A percentile compares a stretch with the other conserved stretches of the same genome.
phyloP scores from a whole-genome alignment of 2,329 filamentous ascomycete genomes.

The Polychaeton citri region DNA sequence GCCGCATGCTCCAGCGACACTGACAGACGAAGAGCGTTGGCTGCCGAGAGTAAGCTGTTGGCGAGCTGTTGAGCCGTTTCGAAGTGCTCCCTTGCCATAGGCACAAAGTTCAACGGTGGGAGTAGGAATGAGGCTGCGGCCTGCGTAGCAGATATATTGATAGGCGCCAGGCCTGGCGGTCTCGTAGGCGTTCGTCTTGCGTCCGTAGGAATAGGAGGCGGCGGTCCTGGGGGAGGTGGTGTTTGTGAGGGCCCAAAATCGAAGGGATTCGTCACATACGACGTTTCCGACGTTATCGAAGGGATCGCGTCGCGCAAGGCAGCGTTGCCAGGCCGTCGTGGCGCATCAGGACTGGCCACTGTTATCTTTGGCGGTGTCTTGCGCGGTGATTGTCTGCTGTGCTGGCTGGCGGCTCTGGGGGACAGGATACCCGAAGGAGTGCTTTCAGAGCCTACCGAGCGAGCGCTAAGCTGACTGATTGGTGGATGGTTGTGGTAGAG shows the following conservation, averaged over 20 bases:
- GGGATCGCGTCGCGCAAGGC: conserved; percentile 34
- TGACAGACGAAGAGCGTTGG: conserved; percentile 76
- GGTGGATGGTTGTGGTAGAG: conserved; percentile 86
- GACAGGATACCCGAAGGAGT: conserved; percentile 13
- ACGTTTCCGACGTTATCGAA: conserved; percentile 36
- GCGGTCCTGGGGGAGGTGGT: conserved; percentile 23
- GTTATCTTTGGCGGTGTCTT: conserved; percentile 11
- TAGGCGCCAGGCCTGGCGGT: conserved; percentile 27
- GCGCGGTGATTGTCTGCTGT: conserved; percentile 7
- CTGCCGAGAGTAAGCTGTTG: conserved; percentile 65
- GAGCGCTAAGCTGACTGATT: conserved; percentile 43
- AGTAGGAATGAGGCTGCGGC: conserved; percentile 59
- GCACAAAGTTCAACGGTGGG: conserved; percentile 67
- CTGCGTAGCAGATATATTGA: conserved; percentile 19
- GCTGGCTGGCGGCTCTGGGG: conserved; percentile 6
- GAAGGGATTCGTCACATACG: conserved; percentile 38
- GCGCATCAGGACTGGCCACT: conserved; percentile 6
- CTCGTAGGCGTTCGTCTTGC: conserved; percentile 21
- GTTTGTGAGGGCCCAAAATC: conserved; percentile 25
- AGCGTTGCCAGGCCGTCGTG: conserved; percentile 15
- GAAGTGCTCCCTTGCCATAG: conserved; percentile 70
- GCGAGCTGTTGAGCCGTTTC: conserved; percentile 62
- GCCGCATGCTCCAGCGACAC: conserved; percentile 87
- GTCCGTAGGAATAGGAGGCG: conserved; percentile 13
- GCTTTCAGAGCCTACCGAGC: conserved; percentile 12